Conservation (phyloP, 768 basidiomycete species). For the Lactarius akahatsu region DNA sequence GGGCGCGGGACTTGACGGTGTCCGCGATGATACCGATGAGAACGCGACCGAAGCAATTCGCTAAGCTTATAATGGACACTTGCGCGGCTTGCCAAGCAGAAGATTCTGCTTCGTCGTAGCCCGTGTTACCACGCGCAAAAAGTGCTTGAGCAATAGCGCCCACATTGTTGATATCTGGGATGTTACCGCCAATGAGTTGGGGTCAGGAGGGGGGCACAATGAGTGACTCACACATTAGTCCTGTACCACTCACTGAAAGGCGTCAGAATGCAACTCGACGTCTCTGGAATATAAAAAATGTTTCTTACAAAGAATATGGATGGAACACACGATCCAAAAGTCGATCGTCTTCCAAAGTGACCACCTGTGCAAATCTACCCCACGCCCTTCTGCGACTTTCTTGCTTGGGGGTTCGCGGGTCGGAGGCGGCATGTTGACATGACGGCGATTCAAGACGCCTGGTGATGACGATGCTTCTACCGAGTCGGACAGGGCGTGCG, state of each 20-base stretch:
- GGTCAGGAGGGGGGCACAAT: not conserved
- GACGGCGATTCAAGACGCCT: not conserved
- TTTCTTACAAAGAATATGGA: slow-evolving; percentile 55
- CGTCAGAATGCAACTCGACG: not conserved
- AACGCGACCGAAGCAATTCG: slow-evolving; percentile 79
- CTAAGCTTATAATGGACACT: slow-evolving; percentile 78
- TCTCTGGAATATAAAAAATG: slow-evolving; percentile 18
- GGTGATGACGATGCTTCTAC: slow-evolving; percentile 19
- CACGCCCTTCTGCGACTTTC: slow-evolving; percentile 32
- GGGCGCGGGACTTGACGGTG: slow-evolving; percentile 53
- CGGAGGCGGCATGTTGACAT: not conserved
- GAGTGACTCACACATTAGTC: slow-evolving; percentile 63
- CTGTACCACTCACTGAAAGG: slow-evolving; percentile 62
- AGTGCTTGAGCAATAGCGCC: slow-evolving; percentile 72
- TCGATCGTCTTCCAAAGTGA: slow-evolving; percentile 51
- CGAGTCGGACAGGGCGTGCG: slow-evolving; percentile 6
- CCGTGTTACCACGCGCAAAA: slow-evolving; percentile 55
- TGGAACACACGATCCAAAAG: slow-evolving; percentile 62
- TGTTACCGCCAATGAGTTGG: slow-evolving; percentile 14
- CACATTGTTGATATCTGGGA: slow-evolving; percentile 80
- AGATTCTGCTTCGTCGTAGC: slow-evolving; percentile 67
- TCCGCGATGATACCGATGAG: slow-evolving; percentile 75
- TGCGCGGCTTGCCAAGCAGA: slow-evolving; percentile 79
- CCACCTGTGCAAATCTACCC: slow-evolving; percentile 53
- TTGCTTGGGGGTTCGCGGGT: not conserved